phyloP scores from a whole-genome alignment of 2,329 filamentous ascomycete genomes.

The Raffaelea albimanens region DNA sequence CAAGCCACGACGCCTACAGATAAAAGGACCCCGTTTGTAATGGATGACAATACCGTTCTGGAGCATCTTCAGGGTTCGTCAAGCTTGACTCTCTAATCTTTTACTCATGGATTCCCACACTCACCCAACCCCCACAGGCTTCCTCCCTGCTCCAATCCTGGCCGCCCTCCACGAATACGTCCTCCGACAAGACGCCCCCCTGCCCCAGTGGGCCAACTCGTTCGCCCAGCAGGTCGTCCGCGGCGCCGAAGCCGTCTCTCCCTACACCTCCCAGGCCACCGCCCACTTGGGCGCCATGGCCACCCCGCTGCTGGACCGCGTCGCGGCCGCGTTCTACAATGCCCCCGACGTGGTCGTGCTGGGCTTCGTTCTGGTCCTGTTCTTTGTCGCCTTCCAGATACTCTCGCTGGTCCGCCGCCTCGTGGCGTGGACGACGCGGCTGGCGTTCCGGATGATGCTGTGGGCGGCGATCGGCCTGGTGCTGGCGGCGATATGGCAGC shows the following conservation, averaged over 20 bases:
- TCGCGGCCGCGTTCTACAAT: conserved; percentile 25
- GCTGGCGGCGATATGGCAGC: conserved; percentile 49
- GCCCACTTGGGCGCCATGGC: conserved; percentile 29
- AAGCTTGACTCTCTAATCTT: too few species aligned
- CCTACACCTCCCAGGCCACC: conserved; percentile 30
- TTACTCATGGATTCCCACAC: not conserved
- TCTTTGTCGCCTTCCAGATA: conserved; percentile 54
- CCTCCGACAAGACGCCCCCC: conserved; percentile 33
- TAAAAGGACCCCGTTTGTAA: too few species aligned
- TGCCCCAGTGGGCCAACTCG: conserved; percentile 30
- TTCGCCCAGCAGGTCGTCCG: conserved; percentile 20
- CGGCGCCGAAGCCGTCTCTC: conserved; percentile 23
- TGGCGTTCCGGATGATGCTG: conserved; percentile 53
- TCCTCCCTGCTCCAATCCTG: conserved; percentile 29
- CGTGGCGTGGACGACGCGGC: conserved; percentile 66
- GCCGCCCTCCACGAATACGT: conserved; percentile 39
- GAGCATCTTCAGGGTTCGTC: too few species aligned
- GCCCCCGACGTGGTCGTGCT: conserved; percentile 33
- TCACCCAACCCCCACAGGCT: conserved; percentile 11
- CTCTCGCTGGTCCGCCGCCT: conserved; percentile 62
- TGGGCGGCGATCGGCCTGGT: conserved; percentile 51
- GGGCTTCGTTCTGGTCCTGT: conserved; percentile 40
- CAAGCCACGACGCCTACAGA: too few species aligned
- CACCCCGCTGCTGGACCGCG: conserved; percentile 32
- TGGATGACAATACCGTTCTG: too few species aligned